Conservation (phyloP, 495 filamentous ascomycete genomes). For the Penicillium paradoxum region DNA sequence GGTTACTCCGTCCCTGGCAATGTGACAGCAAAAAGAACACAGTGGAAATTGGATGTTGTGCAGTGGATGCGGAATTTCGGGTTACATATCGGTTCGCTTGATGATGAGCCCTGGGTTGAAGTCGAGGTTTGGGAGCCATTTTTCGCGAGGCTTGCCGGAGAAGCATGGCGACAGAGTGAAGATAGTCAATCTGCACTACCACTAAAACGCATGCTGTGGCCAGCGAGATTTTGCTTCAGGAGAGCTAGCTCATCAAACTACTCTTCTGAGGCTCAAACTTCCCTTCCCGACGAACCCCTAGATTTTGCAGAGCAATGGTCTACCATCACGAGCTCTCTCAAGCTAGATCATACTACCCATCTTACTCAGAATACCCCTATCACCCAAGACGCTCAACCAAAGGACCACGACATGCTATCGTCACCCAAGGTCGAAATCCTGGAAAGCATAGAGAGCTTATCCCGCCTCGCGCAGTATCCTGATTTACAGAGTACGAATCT, state of each 20-base stretch:
- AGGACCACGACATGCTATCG: constrained; percentile 22
- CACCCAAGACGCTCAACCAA: constrained; percentile 30
- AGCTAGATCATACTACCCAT: constrained; percentile 14
- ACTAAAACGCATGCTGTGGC: constrained; percentile 45
- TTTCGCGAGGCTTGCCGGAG: constrained; percentile 39
- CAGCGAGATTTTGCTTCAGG: constrained; percentile 44
- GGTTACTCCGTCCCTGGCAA: constrained; percentile 11
- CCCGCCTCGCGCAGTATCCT: constrained; percentile 48
- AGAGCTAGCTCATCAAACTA: constrained; percentile 25
- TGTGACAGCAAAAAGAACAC: constrained; percentile 18
- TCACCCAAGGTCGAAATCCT: constrained; percentile 21
- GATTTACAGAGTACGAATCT: constrained; percentile 52
- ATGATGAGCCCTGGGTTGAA: constrained; percentile 41
- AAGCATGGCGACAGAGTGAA: constrained; percentile 31
- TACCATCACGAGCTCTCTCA: constrained; percentile 25
- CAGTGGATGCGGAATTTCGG: constrained; percentile 42
- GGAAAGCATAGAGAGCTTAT: constrained; percentile 40
- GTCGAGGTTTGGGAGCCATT: constrained; percentile 47
- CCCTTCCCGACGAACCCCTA: constrained; percentile 51
- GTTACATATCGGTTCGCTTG: constrained; percentile 27
- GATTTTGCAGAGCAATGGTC: constrained; percentile 67
- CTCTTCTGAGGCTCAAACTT: constrained; percentile 7
- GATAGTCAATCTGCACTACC: constrained; percentile 33
- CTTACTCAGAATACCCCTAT: constrained; percentile 17
- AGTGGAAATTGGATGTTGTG: constrained; percentile 38